These are phyloP conservation scores for Chaetothyriales sp. DNA, from an alignment of 2,329 filamentous ascomycete species.

Conservation along the genomic window DNA sequence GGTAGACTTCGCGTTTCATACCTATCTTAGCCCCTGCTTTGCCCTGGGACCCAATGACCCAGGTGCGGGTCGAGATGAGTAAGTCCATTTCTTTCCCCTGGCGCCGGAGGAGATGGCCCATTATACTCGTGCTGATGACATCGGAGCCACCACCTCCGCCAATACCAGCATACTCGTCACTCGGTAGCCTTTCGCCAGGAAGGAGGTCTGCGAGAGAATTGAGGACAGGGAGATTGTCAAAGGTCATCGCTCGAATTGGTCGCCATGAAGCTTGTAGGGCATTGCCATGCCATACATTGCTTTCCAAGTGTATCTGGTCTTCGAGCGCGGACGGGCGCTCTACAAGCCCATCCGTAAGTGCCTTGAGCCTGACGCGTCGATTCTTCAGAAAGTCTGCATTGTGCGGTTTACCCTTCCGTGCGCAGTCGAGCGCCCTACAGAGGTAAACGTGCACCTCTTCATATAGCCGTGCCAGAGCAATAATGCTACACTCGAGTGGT, in stretches of 20 bases:
- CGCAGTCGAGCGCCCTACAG: constrained; percentile 5
- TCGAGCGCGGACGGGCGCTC: constrained; percentile 2
- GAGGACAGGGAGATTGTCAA: constrained; percentile 10
- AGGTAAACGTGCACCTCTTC: constrained; percentile 13
- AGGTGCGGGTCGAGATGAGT: constrained; percentile 15
- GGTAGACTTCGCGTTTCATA: constrained; percentile 14
- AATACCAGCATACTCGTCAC: constrained; percentile 12
- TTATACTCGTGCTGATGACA: constrained; percentile 16
- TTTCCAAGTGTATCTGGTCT: constrained; percentile 8
- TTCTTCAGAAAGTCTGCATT: constrained; percentile 5
- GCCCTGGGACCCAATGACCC: constrained; percentile 16
- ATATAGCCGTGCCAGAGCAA: constrained; percentile 13
- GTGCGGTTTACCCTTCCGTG: constrained; percentile 3
- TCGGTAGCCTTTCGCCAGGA: constrained; percentile 8
- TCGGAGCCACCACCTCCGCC: constrained; percentile 17
- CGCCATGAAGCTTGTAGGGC: constrained; percentile 4
- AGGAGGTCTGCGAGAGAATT: constrained; percentile 7
- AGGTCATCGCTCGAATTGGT: constrained; percentile 9
- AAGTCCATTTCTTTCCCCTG: constrained; percentile 12
- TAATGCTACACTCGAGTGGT: constrained; percentile 4
- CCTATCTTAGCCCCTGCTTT: constrained; percentile 15
- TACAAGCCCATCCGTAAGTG: constrained; percentile 5
- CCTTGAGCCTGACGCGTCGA: constrained; percentile 8
- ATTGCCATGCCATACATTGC: not conserved
- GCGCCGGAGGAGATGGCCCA: constrained; percentile 11